Evolutionary conservation across 768 basidiomycete species (phyloP).

Genomic region (Amanita pseudoporphyria): DNA sequence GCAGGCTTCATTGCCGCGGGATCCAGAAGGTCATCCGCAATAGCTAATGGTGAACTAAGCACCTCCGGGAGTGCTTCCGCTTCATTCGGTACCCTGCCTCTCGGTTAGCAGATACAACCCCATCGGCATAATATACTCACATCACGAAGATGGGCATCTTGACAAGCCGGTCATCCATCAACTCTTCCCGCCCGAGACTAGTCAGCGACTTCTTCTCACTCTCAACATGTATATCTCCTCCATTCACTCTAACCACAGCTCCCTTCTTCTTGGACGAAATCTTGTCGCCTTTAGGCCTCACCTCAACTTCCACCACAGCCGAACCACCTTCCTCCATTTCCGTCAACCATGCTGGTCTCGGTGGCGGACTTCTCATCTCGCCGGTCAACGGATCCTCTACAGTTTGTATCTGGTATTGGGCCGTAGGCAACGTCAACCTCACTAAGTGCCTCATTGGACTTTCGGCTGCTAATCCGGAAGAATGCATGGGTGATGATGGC

Average conservation of each 20-base stretch:
- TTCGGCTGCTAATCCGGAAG: conserved; percentile 45
- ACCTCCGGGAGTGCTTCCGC: conserved; percentile 50
- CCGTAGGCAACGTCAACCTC: conserved; percentile 72
- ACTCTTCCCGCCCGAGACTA: conserved; percentile 61
- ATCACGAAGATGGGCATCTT: conserved; percentile 62
- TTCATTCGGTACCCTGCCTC: conserved; percentile 42
- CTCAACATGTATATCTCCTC: conserved; percentile 47
- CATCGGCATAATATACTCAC: conserved; percentile 28
- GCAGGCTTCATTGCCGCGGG: conserved; percentile 15
- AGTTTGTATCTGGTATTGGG: conserved; percentile 67
- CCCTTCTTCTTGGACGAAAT: conserved; percentile 15
- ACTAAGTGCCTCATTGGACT: conserved; percentile 68
- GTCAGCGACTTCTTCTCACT: conserved; percentile 74
- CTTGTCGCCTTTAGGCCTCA: conserved; percentile 32
- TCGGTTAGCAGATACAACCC: conserved; percentile 7
- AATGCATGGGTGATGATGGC: conserved; percentile 75
- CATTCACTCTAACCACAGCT: conserved; percentile 30
- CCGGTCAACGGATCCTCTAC: conserved; percentile 78
- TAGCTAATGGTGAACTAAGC: conserved; percentile 47
- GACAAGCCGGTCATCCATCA: conserved; percentile 60
- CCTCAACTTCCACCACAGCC: conserved; percentile 41
- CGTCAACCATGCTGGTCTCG: conserved; percentile 69
- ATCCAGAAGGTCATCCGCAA: conserved; percentile 52
- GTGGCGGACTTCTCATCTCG: conserved; percentile 45
- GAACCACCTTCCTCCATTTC: conserved; percentile 26